phyloP scores from a whole-genome alignment of 495 filamentous ascomycete species.

The Trichoderma virens region DNA sequence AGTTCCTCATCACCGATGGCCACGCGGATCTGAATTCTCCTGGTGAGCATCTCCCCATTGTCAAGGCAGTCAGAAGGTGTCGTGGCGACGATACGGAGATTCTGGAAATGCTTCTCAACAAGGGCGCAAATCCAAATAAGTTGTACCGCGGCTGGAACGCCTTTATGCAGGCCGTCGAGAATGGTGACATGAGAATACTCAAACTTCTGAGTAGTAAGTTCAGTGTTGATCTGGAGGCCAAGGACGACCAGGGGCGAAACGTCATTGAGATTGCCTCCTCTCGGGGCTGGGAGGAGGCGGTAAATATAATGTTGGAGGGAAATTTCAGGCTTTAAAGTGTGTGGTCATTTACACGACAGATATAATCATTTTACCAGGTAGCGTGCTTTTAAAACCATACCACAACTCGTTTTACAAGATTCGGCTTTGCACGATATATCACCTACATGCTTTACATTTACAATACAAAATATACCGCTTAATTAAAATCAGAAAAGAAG shows the following conservation, averaged over 20 bases:
- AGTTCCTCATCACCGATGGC: slow-evolving; percentile 41
- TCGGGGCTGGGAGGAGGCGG: slow-evolving; percentile 30
- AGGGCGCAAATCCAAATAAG: slow-evolving; percentile 47
- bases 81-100: slow-evolving; percentile 41
- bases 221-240: slow-evolving; percentile 33
- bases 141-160: slow-evolving; percentile 49
- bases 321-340: background rate
- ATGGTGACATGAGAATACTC: slow-evolving; percentile 34
- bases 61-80: slow-evolving; percentile 44
- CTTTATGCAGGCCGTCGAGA: slow-evolving; percentile 42
- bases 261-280: slow-evolving; percentile 30
- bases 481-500: no score
- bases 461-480: background rate
- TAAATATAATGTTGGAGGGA: background rate
- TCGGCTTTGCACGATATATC: no score
- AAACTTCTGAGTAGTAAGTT: slow-evolving; percentile 37
- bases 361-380: background rate
- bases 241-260: slow-evolving; percentile 31
- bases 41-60: slow-evolving; percentile 47
- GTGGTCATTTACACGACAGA: background rate
- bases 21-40: slow-evolving; percentile 45
- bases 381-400: background rate
- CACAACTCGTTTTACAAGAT: background rate
- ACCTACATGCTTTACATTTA: no score
- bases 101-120: slow-evolving; percentile 37